A percentile compares a stretch with the other conserved stretches of the same genome.
Evolutionary conservation across 73 alveolate species (phyloP).

Genomic region (Tetrahymena thermophila): DNA sequence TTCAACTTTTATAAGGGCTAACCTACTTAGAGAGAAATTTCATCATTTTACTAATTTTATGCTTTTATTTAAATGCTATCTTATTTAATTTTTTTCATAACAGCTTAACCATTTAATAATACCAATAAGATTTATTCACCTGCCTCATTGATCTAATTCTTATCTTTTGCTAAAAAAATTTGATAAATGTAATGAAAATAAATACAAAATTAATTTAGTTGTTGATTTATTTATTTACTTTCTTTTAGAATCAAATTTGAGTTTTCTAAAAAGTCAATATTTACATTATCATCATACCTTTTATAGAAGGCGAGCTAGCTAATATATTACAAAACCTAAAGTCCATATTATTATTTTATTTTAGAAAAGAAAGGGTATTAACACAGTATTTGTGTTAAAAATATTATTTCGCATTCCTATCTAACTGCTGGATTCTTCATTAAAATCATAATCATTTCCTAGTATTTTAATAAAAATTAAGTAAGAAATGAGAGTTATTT

Average conservation of each 20-base stretch:
- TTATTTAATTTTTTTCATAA: background rate
- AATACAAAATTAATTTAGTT: no score
- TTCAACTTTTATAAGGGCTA: background rate
- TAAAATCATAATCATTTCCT: background rate
- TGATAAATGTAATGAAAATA: background rate
- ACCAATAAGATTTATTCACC: background rate
- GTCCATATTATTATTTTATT: background rate
- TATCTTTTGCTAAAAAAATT: background rate
- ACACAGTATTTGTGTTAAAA: background rate
- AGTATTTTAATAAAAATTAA: background rate
- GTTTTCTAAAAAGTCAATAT: background rate
- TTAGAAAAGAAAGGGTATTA: background rate
- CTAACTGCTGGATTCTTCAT: background rate
- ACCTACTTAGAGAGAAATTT: background rate
- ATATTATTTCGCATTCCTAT: background rate
- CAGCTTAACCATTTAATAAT: background rate
- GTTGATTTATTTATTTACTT: no score
- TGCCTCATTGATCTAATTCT: background rate
- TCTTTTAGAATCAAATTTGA: background rate
- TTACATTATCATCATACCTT: background rate
- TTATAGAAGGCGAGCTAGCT: background rate
- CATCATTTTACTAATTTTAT: background rate
- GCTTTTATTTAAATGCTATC: background rate
- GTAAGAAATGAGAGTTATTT: background rate
- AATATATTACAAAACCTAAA: background rate